Evolutionary conservation across 108 stramenopile genomes (phyloP), one percentile per base, ranked within the genome.

Genomic region (Schizochytrium sp.): DNA sequence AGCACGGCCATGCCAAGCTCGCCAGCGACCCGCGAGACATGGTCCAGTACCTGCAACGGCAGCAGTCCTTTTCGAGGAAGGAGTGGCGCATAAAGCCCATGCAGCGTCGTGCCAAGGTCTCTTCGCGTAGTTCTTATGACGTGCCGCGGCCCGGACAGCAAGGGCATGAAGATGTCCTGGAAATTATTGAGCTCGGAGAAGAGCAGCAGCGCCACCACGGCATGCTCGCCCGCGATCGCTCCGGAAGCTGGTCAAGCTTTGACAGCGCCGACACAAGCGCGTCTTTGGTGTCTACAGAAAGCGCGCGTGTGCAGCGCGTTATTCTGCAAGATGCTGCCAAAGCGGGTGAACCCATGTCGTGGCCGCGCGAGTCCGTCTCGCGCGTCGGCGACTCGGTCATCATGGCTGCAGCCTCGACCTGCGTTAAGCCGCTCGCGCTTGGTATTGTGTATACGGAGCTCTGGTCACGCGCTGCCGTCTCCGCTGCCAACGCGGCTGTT

Each of bases 381-480:
- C 76, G 76, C n/a, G 51, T 53, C 43, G 51, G 51, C 19, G 76
- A 83, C 51, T 83, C 76, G 8, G 16, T 83, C 19, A 12, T 53
- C 51, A 4, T 83, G 10, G 48, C 51, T 23, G 76, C 51, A 0
- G 76, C 76, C 19, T 21, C 48, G 28, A 53, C 76, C 25, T 41
- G 25, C 63, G 51, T 83, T 23, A 83, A 83, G 76, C 76, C 76
- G 0, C 19, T 83, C 3, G 76, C 76, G 51, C n/a, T 83, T 16
- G 45, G 48, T 34, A 83, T 83, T 34, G 76, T 83, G 10, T 83
- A 83, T 23, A 53, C 76, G 51, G 76, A 83, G 23, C n/a, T 83
- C 12, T 83, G 76, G 76, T 83, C 76, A 12, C 76, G 76, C n/a
- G 76, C 76, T 6, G 76, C 51, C n/a, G 48, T 83, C 25, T 83